Conservation (phyloP, 805 yeast species). For the Schwanniomyces polymorphus region DNA sequence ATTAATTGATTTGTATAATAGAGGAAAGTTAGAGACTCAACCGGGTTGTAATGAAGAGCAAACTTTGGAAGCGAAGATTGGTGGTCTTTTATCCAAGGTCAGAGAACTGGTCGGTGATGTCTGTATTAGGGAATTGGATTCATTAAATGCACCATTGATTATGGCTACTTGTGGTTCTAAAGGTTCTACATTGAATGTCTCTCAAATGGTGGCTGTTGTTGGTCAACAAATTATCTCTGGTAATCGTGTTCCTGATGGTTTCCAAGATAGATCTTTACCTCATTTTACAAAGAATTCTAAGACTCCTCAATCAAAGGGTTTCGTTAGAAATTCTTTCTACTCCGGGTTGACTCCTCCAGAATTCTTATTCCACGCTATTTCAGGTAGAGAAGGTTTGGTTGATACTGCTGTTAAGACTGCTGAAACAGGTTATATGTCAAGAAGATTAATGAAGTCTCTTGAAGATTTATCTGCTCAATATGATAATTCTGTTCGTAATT, state of each 20-base stretch:
- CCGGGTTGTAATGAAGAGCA: conserved; percentile 99
- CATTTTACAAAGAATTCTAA: conserved; percentile 95
- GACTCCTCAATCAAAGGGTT: conserved; percentile 97
- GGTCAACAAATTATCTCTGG: conserved; percentile 99
- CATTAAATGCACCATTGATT: conserved; percentile 91
- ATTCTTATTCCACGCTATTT: conserved; percentile 99
- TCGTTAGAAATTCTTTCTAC: conserved; percentile 93
- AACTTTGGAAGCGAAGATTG: conserved; percentile 95
- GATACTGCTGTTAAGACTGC: conserved; percentile 99
- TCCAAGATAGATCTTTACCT: conserved; percentile 96
- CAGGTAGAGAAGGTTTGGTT: conserved; percentile 99
- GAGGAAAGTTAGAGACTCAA: conserved; percentile 93
- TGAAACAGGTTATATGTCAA: conserved; percentile 97
- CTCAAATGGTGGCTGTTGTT: conserved; percentile 99
- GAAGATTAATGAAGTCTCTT: conserved; percentile 95
- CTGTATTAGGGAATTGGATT: conserved; percentile 87
- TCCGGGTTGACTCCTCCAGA: conserved; percentile 99
- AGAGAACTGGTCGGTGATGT: conserved; percentile 99
- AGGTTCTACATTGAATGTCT: conserved; percentile 96
- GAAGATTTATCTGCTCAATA: conserved; percentile 94
- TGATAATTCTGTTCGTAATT: conserved; percentile 92
- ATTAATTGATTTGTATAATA: conserved; percentile 71
- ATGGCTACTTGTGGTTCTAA: conserved; percentile 99
- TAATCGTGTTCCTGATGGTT: conserved; percentile 99
- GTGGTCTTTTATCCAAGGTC: conserved; percentile 93